Conservation (phyloP, 2,329 filamentous ascomycete genomes). For the Stylonectria norvegica region DNA sequence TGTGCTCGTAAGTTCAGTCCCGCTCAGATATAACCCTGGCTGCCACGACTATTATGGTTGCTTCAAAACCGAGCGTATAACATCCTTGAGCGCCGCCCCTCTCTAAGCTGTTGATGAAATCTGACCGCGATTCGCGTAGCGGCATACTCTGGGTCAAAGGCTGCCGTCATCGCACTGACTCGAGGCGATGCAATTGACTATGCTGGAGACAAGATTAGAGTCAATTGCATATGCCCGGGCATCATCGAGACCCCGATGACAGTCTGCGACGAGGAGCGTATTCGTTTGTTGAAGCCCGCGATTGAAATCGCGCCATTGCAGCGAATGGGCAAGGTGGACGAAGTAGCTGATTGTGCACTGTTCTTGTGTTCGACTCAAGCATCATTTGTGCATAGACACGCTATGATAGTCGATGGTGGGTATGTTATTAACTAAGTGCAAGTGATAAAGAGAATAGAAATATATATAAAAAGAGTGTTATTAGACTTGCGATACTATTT, state of each 20-base stretch:
- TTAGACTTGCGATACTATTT: no score
- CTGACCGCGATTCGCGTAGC: conserved; percentile 31
- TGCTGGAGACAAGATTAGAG: conserved; percentile 37
- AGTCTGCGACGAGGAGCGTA: conserved; percentile 36
- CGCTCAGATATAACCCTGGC: no score
- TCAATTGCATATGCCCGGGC: conserved; percentile 63
- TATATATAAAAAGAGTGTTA: no score
- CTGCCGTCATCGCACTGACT: conserved; percentile 57
- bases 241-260: conserved; percentile 55
- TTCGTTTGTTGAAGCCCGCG: conserved; percentile 37
- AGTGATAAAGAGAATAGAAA: no score
- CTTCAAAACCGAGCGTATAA: no score
- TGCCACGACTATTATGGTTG: no score
- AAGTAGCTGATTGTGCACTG: conserved; percentile 47
- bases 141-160: conserved; percentile 56
- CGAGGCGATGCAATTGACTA: conserved; percentile 56
- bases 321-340: conserved; percentile 47
- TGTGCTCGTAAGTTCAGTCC: conserved; percentile 28
- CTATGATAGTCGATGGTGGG: conserved; percentile 51
- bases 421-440: conserved; percentile 45
- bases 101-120: background rate
- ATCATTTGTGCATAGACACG: conserved; percentile 51
- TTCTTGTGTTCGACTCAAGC: conserved; percentile 48
- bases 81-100: no score
- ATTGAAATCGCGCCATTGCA: conserved; percentile 48